Conservation (phyloP, 345 rosid species). For the Triadica sebifera region DNA sequence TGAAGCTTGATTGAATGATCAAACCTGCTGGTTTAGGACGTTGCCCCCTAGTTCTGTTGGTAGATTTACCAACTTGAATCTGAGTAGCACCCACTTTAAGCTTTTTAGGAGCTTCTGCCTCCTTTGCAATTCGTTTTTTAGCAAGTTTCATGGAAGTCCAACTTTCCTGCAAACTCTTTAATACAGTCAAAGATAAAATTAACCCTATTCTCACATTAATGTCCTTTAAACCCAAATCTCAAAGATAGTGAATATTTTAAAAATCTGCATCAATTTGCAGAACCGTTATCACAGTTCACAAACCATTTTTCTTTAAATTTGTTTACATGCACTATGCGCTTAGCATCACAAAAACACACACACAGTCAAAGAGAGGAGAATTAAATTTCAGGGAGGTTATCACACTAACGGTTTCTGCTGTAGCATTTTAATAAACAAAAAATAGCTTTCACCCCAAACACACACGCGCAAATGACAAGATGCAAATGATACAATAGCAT, state of each 20-base stretch:
- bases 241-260: too few species aligned
- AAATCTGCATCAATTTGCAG: too few species aligned
- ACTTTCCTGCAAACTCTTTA: conserved; percentile 4
- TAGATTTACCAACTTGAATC: conserved; percentile 24
- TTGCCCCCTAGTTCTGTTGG: conserved; percentile 18
- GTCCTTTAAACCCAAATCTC: too few species aligned
- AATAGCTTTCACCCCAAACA: not conserved
- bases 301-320: too few species aligned
- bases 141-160: conserved; percentile 29
- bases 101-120: conserved; percentile 14
- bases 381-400: not conserved
- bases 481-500: not conserved
- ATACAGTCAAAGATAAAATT: not conserved
- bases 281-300: too few species aligned
- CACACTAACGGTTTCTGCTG: not conserved
- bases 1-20: conserved; percentile 2
- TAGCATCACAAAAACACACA: too few species aligned
- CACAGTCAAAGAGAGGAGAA: not conserved
- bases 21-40: conserved; percentile 23
- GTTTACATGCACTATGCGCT: too few species aligned
- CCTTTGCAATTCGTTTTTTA: conserved; percentile 26
- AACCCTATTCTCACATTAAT: too few species aligned
- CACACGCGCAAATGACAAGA: not conserved
- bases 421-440: not conserved
- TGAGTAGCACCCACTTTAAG: conserved; percentile 8